Evolutionary conservation across 2,329 filamentous ascomycete species (phyloP).

Genomic region (Cercospora zeina): DNA sequence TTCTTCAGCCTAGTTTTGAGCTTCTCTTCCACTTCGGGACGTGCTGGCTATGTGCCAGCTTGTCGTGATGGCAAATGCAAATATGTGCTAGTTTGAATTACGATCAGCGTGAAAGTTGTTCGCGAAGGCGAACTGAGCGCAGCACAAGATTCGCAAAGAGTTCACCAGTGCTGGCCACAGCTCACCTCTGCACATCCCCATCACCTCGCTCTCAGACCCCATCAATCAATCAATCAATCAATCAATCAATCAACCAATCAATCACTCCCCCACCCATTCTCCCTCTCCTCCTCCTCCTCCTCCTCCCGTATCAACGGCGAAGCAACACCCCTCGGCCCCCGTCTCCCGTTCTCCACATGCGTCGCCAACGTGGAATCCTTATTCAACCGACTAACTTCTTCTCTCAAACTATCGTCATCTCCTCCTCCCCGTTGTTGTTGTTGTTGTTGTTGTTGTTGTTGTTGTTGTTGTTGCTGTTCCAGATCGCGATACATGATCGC

Average conservation of each 20-base stretch:
- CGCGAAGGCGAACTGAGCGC: too few relatives aligned
- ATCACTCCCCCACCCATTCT: conserved; percentile 20
- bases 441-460: conserved; percentile 25
- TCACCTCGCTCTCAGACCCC: too few relatives aligned
- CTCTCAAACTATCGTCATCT: conserved; percentile 34
- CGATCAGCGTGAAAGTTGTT: too few relatives aligned
- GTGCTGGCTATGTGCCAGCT: too few relatives aligned
- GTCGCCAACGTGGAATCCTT: conserved; percentile 37
- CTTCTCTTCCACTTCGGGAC: too few relatives aligned
- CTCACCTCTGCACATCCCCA: too few relatives aligned
- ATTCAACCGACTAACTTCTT: conserved; percentile 36
- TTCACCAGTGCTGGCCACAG: too few relatives aligned
- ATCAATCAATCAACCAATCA: background rate
- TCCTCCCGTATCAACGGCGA: conserved; percentile 25
- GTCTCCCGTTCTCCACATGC: conserved; percentile 33
- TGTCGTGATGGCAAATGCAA: too few relatives aligned
- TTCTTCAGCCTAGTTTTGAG: background rate
- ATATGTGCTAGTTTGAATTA: too few relatives aligned
- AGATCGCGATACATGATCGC: conserved; percentile 34
- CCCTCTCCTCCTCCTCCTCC: conserved; percentile 23
- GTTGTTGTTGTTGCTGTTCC: conserved; percentile 31
- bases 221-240: too few relatives aligned
- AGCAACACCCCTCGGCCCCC: conserved; percentile 11
- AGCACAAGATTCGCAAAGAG: too few relatives aligned
- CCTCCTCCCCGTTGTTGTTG: too few relatives aligned